These are phyloP conservation scores for Pelargonium citronellum DNA, from an alignment of 441 rosid species.

Conservation along the genomic window DNA sequence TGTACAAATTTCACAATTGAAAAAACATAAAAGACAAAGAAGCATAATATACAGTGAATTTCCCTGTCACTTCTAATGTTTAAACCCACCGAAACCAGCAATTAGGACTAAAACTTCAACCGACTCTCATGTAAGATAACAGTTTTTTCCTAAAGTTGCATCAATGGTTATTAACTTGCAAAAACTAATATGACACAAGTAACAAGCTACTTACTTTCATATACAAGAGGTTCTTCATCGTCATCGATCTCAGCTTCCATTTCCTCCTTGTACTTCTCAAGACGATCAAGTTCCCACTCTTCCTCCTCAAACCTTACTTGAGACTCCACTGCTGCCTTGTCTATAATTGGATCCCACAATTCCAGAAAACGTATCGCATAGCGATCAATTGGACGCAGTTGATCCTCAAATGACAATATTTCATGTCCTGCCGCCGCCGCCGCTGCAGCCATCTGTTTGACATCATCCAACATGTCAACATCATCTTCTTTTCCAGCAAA, in stretches of 20 bases:
- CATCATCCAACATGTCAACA: conserved; percentile 84
- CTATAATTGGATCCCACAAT: conserved; percentile 92
- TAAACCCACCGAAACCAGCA: neutral
- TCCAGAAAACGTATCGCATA: conserved; percentile 86
- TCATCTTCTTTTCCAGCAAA: conserved; percentile 74
- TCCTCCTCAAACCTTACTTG: conserved; percentile 76
- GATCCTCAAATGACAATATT: conserved; percentile 79
- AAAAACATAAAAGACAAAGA: neutral
- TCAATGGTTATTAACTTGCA: neutral
- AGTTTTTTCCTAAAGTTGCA: neutral
- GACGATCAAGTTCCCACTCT: conserved; percentile 97
- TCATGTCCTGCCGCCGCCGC: conserved; percentile 95
- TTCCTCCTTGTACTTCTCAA: conserved; percentile 95
- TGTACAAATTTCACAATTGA: neutral
- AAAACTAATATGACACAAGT: conserved; percentile 7
- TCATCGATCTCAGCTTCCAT: conserved; percentile 99
- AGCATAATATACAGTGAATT: neutral
- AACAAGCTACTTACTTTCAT: conserved; percentile 72
- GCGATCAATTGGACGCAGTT: conserved; percentile 88
- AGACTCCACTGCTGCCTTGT: conserved; percentile 66
- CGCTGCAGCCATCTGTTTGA: conserved; percentile 90
- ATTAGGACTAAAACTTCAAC: neutral
- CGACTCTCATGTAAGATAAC: neutral
- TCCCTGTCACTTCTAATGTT: neutral
- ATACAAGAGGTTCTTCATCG: conserved; percentile 93